phyloP scores from a whole-genome alignment of 164 flowering plant genomes.

The Sextonia rubra region DNA sequence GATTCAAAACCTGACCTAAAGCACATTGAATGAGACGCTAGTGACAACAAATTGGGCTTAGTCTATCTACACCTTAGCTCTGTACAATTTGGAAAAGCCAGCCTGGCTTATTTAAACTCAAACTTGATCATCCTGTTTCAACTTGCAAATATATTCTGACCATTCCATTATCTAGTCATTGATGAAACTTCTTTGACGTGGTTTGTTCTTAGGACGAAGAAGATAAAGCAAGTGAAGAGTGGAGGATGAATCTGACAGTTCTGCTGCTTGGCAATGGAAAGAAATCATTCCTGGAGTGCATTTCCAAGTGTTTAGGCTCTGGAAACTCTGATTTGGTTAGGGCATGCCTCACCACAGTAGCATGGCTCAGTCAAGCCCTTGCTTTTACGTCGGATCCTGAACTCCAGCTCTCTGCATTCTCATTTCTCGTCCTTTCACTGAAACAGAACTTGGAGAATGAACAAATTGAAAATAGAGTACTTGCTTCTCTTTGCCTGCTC shows the following conservation, averaged over 20 bases:
- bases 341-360: constrained; percentile 45
- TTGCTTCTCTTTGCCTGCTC: constrained; percentile 54
- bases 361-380: constrained; percentile 61
- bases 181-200: neutral
- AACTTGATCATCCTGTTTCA: neutral
- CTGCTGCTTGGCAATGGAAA: constrained; percentile 45
- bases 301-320: constrained; percentile 50
- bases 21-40: neutral
- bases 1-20: neutral
- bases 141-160: neutral
- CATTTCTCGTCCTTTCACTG: constrained; percentile 40
- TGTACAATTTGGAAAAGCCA: neutral
- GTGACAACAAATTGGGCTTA: neutral
- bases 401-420: constrained; percentile 48
- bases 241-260: constrained; percentile 41
- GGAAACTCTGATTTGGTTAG: constrained; percentile 32
- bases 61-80: neutral
- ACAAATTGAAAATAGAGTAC: constrained; percentile 41
- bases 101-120: neutral
- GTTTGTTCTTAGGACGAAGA: constrained; percentile 40
- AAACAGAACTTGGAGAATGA: constrained; percentile 40
- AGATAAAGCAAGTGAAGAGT: constrained; percentile 42
- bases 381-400: constrained; percentile 36
- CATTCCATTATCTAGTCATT: neutral
- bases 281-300: constrained; percentile 37